Evolutionary conservation across 2,329 filamentous ascomycete species (phyloP).

Genomic region (Cordyceps cateniannulata): DNA sequence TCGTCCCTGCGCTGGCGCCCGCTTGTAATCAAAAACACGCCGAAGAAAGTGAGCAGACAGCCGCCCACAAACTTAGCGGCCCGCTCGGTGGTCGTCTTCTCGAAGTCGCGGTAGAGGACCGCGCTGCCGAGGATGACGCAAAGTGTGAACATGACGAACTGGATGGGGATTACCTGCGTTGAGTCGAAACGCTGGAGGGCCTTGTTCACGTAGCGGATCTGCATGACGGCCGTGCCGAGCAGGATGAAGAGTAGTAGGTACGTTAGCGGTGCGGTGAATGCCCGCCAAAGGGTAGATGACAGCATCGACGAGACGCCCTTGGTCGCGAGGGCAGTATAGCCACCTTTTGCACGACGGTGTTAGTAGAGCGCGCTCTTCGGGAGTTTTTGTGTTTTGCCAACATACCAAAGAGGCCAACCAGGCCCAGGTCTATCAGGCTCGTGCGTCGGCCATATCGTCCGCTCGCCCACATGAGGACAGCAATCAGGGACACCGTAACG

Average conservation of each 20-base stretch:
- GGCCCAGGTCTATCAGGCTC: constrained; percentile 85
- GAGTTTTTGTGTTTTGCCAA: constrained; percentile 15
- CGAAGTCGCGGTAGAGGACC: constrained; percentile 89
- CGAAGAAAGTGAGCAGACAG: constrained; percentile 86
- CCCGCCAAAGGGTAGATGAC: constrained; percentile 81
- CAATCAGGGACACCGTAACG: constrained; percentile 67
- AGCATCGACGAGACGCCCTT: constrained; percentile 95
- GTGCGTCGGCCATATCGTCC: constrained; percentile 75
- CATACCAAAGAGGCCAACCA: constrained; percentile 88
- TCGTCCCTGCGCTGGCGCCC: constrained; percentile 56
- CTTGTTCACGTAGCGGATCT: constrained; percentile 93
- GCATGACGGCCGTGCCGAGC: constrained; percentile 81
- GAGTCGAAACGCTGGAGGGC: constrained; percentile 88
- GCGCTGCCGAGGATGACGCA: constrained; percentile 94
- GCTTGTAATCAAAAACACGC: constrained; percentile 95
- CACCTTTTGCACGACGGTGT: constrained; percentile 48
- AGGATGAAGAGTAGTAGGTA: constrained; percentile 79
- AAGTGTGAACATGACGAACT: constrained; percentile 94
- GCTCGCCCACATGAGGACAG: constrained; percentile 74
- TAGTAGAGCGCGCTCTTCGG: constrained; percentile 1
- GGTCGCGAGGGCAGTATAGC: constrained; percentile 93
- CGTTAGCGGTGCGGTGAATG: constrained; percentile 85
- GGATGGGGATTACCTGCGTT: constrained; percentile 94
- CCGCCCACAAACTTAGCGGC: constrained; percentile 83
- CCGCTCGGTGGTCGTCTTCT: constrained; percentile 67